Base-by-base conservation (phyloP, 164 flowering plant genomes). In the Umbellularia californica region DNA sequence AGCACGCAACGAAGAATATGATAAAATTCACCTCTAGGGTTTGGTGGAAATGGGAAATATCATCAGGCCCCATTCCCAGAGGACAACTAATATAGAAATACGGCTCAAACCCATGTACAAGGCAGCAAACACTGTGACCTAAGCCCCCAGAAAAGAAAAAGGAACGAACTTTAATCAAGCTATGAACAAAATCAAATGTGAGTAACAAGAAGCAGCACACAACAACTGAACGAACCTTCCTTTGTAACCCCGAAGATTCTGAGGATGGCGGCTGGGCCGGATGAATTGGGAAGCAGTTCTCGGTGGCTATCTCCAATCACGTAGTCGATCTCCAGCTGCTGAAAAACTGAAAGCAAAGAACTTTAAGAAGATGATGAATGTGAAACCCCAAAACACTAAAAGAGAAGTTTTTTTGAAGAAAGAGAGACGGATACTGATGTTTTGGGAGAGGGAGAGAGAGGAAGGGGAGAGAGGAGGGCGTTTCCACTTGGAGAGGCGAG, bases 61-160 rank as follows among this genome's bases (percentile, higher is more conserved):
- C 99, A 79, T 95, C 98, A 23, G 98, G 92, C 10, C 93, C 94
- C 97, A 93, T 91, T 74, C 97, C 99, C 20, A 85, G 89, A 68
- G 92, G 97, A 68, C 99, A 95, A 79, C 84, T 86, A 68, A 93
- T 85, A 79, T 89, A 95, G 82, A 93, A 95, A 76, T 92, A 95
- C 23, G 99, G 99, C 82, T 92, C 93, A 77, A 95, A 95, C 12
- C 98, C 99, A 85, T 95, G 99, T 76, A 95, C 98, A 79, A 80
- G 78, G 80, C 97, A 93, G 82, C 98, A 95, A 71, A 91, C 94
- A 85, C 99, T 93, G 67, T 93, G 92, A 50, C 99, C 99, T 95
- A 74, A 70, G 15, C n/a, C 28, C 69, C 47, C 41, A 9, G 35
- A 30, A 30, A 30, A 4, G 5, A 30, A 30, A 30, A 4, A 33